These are phyloP conservation scores for Phoma sp. DNA, from an alignment of 2,329 filamentous ascomycete genomes.

Conservation along the genomic window DNA sequence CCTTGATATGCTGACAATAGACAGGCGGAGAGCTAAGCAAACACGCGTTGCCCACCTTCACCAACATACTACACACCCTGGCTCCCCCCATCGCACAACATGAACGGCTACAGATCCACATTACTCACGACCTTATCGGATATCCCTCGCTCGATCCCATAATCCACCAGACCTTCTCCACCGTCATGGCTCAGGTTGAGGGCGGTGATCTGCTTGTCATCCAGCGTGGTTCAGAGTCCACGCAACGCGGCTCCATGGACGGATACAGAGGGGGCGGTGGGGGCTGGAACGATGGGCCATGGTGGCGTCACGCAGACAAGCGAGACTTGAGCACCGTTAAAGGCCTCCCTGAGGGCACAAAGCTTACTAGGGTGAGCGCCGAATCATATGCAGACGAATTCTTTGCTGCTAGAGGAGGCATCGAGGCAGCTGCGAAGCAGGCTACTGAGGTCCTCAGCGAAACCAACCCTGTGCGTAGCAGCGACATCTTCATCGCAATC, in stretches of 20 bases:
- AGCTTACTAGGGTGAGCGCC: slow-evolving; percentile 86
- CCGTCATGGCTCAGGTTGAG: slow-evolving; percentile 99
- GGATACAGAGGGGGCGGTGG: slow-evolving; percentile 63
- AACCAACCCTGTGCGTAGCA: slow-evolving; percentile 87
- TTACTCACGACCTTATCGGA: slow-evolving; percentile 91
- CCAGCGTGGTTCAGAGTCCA: slow-evolving; percentile 87
- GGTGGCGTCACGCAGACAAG: slow-evolving; percentile 80
- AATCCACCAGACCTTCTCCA: slow-evolving; percentile 88
- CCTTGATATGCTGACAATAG: slow-evolving; percentile 18
- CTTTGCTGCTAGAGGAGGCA: slow-evolving; percentile 76
- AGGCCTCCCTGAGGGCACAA: slow-evolving; percentile 84
- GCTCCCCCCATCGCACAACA: slow-evolving; percentile 96
- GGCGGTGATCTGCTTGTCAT: slow-evolving; percentile 93
- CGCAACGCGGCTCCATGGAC: slow-evolving; percentile 68
- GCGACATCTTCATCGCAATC: slow-evolving; percentile 93
- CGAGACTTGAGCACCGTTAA: slow-evolving; percentile 81
- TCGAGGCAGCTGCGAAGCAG: slow-evolving; percentile 79
- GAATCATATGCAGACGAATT: slow-evolving; percentile 88
- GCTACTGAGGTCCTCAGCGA: slow-evolving; percentile 82
- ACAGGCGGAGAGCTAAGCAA: slow-evolving; percentile 73
- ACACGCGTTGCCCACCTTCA: slow-evolving; percentile 91
- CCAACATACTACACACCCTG: slow-evolving; percentile 91
- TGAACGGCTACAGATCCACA: slow-evolving; percentile 95
- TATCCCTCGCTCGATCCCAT: slow-evolving; percentile 95
- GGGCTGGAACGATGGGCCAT: slow-evolving; percentile 92